These are phyloP conservation scores for Lepidium sativum DNA, from an alignment of 345 rosid genomes.

Conservation along the genomic window DNA sequence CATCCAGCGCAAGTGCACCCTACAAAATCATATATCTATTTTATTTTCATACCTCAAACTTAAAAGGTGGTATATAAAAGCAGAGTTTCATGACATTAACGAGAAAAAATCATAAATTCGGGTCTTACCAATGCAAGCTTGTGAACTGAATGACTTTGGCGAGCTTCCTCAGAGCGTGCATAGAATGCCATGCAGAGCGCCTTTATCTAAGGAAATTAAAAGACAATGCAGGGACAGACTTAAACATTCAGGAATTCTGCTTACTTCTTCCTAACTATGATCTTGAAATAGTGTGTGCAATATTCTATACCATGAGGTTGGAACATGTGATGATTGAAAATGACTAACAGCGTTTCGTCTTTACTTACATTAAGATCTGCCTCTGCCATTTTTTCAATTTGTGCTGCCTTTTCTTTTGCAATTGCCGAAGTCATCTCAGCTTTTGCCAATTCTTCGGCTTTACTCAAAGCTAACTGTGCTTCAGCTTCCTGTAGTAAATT, in stretches of 20 bases:
- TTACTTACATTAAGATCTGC: constrained; percentile 81
- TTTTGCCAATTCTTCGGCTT: constrained; percentile 61
- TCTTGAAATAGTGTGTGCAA: background rate
- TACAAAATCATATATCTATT: constrained; percentile 12
- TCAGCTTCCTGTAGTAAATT: constrained; percentile 63
- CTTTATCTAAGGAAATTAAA: constrained; percentile 47
- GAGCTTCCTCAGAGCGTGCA: constrained; percentile 92
- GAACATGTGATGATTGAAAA: background rate
- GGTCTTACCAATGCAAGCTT: constrained; percentile 81
- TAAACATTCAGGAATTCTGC: background rate
- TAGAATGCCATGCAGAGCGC: constrained; percentile 92
- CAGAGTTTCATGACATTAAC: background rate
- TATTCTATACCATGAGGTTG: background rate
- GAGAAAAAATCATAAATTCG: background rate
- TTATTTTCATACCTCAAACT: constrained; percentile 10
- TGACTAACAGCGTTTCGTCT: background rate
- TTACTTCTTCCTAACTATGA: background rate
- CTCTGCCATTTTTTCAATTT: constrained; percentile 77
- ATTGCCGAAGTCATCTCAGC: constrained; percentile 70
- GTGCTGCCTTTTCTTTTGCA: constrained; percentile 76
- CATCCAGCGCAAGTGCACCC: constrained; percentile 91
- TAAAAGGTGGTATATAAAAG: background rate
- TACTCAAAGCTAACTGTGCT: constrained; percentile 47
- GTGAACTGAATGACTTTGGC: constrained; percentile 83
- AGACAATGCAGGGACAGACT: background rate